phyloP scores from a whole-genome alignment of 208 protist species.

The Trichomonas gallinae region DNA sequence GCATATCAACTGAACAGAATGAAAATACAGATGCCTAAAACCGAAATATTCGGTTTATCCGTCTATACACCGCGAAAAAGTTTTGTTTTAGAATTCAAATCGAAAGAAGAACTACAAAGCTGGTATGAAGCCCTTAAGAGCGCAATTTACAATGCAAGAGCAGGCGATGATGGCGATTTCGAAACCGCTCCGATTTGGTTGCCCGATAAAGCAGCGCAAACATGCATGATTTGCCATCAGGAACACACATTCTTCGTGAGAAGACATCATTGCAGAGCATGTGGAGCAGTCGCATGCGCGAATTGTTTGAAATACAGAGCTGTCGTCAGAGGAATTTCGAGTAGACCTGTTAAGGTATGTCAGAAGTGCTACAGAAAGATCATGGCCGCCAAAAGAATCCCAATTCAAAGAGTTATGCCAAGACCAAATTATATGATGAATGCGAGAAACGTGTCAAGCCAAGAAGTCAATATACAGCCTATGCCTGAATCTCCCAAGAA shows the following conservation, averaged over 20 bases:
- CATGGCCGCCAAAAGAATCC: neutral
- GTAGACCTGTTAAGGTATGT: neutral
- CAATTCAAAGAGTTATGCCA: neutral
- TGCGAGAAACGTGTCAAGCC: too few species aligned
- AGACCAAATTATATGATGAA: too few species aligned
- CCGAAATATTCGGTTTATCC: neutral
- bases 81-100: neutral
- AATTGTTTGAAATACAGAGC: neutral
- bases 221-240: constrained; percentile 27
- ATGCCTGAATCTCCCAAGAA: too few species aligned
- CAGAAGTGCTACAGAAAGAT: neutral
- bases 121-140: neutral
- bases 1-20: neutral
- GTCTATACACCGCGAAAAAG: neutral
- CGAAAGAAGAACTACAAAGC: neutral
- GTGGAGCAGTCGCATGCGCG: constrained; percentile 26
- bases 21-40: neutral
- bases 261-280: constrained; percentile 31
- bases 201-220: neutral
- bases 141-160: neutral
- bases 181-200: constrained; percentile 25
- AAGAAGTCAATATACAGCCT: too few species aligned
- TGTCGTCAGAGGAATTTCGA: neutral
- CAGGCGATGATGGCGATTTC: neutral
- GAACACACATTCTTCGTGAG: constrained; percentile 19